Evolutionary conservation across 495 filamentous ascomycete genomes (phyloP), one percentile per base, ranked within the genome.

Genomic region (Aspergillus cavernicola): DNA sequence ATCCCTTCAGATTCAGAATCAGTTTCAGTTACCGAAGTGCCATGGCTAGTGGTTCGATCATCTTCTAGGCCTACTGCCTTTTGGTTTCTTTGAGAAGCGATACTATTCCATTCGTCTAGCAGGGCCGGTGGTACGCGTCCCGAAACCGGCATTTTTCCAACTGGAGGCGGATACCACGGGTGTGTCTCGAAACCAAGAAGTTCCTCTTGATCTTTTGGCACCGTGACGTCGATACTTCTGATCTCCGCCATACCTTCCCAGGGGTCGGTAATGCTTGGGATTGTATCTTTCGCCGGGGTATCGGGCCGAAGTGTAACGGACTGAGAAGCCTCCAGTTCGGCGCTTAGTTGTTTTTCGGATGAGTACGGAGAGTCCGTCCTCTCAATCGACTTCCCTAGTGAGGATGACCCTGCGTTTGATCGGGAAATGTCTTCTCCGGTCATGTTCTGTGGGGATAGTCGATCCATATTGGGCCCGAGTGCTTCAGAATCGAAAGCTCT

Each of bases 131-230:
- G 74, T 13, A 74, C 71, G 62, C 72, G 62, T 7, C 65, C 70
- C 19, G 52, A 56, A 19, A 65, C 60, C 31, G 35, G 32, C 15
- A 43, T 45, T 1, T 56, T 46, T 12, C 68, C 68, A 6, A 64
- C 35, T 12, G 50, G 38, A 16, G 72, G 65, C 23, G 74, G 75
- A 28, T 77, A 57, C 67, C 68, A 79, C 62, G 59, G 73, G n/a
- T 80, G 70, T 13, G 63, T 53, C 2, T 67, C 35, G 24, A 4
- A 61, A 7, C 80, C 62, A 13, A 95, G 63, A 15, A 91, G 63
- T 16, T 70, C 59, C 42, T 69, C 66, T 60, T 95, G 90, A 13
- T 82, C 77, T 29, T 67, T 75, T 6, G 81, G 79, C 39, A 90
- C 81, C 28, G 54, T 69, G 22, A 82, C 65, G 56, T 85, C 75